Percentiles rank a stretch among this genome's conserved stretches.
Conservation (phyloP, 805 yeast species). For the Pichia eremophila region DNA sequence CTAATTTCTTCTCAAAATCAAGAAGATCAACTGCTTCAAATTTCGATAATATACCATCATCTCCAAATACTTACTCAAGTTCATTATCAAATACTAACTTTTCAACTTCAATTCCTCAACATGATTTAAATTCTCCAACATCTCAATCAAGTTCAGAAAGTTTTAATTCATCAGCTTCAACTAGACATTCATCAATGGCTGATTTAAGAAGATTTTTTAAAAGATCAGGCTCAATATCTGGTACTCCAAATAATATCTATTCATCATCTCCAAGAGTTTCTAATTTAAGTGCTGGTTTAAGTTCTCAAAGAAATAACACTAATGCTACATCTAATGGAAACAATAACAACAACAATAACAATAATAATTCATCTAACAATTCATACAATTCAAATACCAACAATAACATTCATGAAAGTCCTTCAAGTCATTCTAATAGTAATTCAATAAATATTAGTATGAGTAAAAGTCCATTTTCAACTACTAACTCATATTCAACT, state of each 20-base stretch:
- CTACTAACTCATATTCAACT: background rate
- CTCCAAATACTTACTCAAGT: conserved; percentile 15
- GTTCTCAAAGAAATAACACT: conserved; percentile 20
- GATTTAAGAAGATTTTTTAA: conserved; percentile 68
- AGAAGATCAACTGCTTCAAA: conserved; percentile 28
- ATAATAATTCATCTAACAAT: background rate
- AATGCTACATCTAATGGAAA: background rate
- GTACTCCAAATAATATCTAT: conserved; percentile 4
- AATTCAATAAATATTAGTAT: no score
- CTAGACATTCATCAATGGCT: conserved; percentile 72
- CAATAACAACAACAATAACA: background rate
- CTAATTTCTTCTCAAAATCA: conserved; percentile 41
- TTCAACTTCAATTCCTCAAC: conserved; percentile 1
- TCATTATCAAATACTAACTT: background rate
- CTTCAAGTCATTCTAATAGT: background rate
- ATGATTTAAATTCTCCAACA: conserved; percentile 21
- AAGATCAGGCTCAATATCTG: conserved; percentile 23
- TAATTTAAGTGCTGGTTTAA: conserved; percentile 28
- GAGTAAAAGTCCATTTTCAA: background rate
- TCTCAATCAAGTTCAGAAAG: conserved; percentile 24
- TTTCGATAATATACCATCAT: conserved; percentile 20
- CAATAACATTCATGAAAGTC: background rate
- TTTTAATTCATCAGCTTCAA: conserved; percentile 21
- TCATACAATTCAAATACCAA: background rate
- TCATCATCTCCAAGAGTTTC: conserved; percentile 24